Percentiles rank a stretch among this genome's conserved stretches.
Evolutionary conservation across 306 rosid species (phyloP).

Genomic region (Sicyos edulis): DNA sequence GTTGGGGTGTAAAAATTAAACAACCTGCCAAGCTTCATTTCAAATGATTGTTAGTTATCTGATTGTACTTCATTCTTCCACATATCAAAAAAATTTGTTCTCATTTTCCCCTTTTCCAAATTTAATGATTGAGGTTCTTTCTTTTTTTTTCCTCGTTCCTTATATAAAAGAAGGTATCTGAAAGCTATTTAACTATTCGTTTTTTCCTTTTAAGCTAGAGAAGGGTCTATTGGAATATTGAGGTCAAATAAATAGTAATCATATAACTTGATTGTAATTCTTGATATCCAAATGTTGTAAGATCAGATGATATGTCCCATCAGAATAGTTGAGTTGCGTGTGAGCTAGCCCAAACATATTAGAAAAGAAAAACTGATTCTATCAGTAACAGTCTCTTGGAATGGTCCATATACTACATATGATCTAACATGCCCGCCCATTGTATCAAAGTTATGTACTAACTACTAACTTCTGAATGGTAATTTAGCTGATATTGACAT

Average conservation of each 20-base stretch:
- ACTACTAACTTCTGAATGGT: neutral
- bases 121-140: neutral
- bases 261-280: no score
- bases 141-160: no score
- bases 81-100: neutral
- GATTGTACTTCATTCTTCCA: slow-evolving; percentile 1
- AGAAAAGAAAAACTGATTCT: no score
- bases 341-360: no score
- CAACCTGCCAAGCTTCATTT: neutral
- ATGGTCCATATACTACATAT: neutral
- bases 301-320: no score
- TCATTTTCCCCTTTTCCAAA: neutral
- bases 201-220: slow-evolving; percentile 1
- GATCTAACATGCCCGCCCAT: slow-evolving; percentile 10
- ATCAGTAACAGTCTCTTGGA: neutral
- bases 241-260: neutral
- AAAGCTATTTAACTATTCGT: neutral
- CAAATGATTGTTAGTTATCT: neutral
- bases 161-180: neutral
- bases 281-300: no score
- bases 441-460: neutral
- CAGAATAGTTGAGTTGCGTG: no score
- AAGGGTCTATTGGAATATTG: slow-evolving; percentile 2
- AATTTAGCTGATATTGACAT: neutral
- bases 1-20: neutral